Conservation (phyloP, 306 rosid genomes). For the Sicyos baderoa region DNA sequence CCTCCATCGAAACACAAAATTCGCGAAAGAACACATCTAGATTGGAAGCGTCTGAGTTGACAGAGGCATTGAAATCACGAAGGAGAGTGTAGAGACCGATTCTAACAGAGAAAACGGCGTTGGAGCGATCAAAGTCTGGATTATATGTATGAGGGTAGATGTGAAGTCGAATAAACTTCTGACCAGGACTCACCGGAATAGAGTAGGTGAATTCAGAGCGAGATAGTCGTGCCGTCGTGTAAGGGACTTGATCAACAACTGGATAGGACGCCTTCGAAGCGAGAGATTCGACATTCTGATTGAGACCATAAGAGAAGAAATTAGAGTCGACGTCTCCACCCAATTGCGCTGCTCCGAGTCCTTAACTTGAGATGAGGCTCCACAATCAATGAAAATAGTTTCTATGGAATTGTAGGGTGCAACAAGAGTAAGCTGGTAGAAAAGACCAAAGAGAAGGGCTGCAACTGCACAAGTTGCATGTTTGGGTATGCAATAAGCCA, state of each 20-base stretch:
- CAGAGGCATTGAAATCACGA: constrained; percentile 19
- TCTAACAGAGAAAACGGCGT: constrained; percentile 14
- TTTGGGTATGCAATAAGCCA: background rate
- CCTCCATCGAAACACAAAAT: constrained; percentile 9
- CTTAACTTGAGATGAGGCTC: background rate
- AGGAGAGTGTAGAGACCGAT: constrained; percentile 17
- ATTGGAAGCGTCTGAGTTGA: background rate
- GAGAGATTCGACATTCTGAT: background rate
- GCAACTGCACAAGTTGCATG: background rate
- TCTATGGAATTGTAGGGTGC: background rate
- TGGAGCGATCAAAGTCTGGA: background rate
- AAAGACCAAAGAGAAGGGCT: background rate
- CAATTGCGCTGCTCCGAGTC: constrained; percentile 7
- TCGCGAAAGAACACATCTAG: fast-evolving
- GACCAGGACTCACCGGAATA: background rate
- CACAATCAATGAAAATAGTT: constrained; percentile 18
- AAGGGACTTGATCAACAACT: background rate
- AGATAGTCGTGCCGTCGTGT: background rate
- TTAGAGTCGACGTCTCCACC: constrained; percentile 8
- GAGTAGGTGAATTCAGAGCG: constrained; percentile 10
- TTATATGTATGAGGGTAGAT: background rate
- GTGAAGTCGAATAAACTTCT: constrained; percentile 19
- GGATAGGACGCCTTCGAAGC: background rate
- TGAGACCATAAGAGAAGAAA: background rate
- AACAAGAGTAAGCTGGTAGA: background rate